Evolutionary conservation across 2,329 filamentous ascomycete genomes (phyloP).

Genomic region (Colletotrichum horii): DNA sequence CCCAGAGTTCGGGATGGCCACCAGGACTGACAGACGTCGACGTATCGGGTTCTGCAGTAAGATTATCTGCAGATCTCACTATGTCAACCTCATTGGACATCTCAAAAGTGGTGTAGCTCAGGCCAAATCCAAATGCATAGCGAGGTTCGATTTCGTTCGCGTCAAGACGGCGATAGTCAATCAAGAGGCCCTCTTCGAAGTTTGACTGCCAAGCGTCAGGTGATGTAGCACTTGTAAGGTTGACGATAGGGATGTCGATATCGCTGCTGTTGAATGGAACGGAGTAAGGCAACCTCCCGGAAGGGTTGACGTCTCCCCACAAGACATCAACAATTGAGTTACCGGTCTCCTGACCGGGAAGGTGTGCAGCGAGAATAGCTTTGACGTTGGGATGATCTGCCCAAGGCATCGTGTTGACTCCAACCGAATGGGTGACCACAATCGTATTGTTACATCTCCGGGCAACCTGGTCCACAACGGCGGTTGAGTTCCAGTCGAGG

Average conservation of each 20-base stretch:
- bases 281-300: slow-evolving; percentile 56
- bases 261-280: slow-evolving; percentile 52
- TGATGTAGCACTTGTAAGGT: slow-evolving; percentile 62
- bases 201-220: slow-evolving; percentile 55
- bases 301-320: slow-evolving; percentile 60
- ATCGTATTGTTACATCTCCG: slow-evolving; percentile 59
- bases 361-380: slow-evolving; percentile 75
- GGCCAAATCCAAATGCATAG: slow-evolving; percentile 69
- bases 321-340: slow-evolving; percentile 77
- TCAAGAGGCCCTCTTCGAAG: slow-evolving; percentile 56
- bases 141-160: slow-evolving; percentile 52
- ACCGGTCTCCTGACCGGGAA: slow-evolving; percentile 77
- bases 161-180: slow-evolving; percentile 61
- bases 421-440: slow-evolving; percentile 67
- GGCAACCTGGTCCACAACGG: slow-evolving; percentile 59
- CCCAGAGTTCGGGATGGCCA: slow-evolving; percentile 43
- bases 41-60: slow-evolving; percentile 43
- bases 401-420: slow-evolving; percentile 61
- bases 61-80: slow-evolving; percentile 40
- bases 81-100: slow-evolving; percentile 33
- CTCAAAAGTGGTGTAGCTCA: slow-evolving; percentile 70
- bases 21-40: slow-evolving; percentile 38
- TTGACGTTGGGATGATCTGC: slow-evolving; percentile 70
- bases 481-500: slow-evolving; percentile 68
- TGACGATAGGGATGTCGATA: slow-evolving; percentile 45